Evolutionary conservation across 257 asterid genomes (phyloP), one percentile per base, ranked within the genome.

Genomic region (Solanum clarkiae): DNA sequence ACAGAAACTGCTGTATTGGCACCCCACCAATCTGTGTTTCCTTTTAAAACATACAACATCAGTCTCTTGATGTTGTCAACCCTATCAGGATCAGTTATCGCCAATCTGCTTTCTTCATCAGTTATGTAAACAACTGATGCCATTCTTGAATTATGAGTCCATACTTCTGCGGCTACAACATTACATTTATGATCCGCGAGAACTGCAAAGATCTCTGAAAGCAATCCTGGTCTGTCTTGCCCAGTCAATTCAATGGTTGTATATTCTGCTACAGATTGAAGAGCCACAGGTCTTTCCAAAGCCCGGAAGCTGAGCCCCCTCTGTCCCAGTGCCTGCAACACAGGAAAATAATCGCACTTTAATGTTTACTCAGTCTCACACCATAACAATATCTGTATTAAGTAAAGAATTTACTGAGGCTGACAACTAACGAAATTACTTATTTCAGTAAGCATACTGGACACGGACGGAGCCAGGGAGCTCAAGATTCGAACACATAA

Each of bases 101-200:
- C 91, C 32, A 82, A 80, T 53, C 95, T 94, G 10, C 51, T 91
- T 17, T 74, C 82, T 85, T 93, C 94, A n/a, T 96, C 97, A 0
- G 97, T 93, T 72, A 95, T 94, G 87, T 92, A 92, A 54, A 94
- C 91, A 17, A 95, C 93, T 0, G 98, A 91, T 6, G 99, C 99
- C 94, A 94, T 91, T 89, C 99, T 90, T 16, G 97, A 89, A 85
- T 94, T 94, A 70, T 95, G 99, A 18, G 99, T 95, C 99, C 99
- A 95, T 6, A 94, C 98, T 91, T 95, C 98, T 1, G 98, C 96
- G 16, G 96, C 95, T 14, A 90, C 97, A 47, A 94, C 91, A 45
- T 94, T 95, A 36, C 97, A 94, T 80, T 93, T 95, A 6, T 90
- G 94, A 85, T 94, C 96, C 1, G 97, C 82, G 63, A 95, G 98